Evolutionary conservation across 2,329 filamentous ascomycete species (phyloP).

Genomic region (Fonsecaea erecta): DNA sequence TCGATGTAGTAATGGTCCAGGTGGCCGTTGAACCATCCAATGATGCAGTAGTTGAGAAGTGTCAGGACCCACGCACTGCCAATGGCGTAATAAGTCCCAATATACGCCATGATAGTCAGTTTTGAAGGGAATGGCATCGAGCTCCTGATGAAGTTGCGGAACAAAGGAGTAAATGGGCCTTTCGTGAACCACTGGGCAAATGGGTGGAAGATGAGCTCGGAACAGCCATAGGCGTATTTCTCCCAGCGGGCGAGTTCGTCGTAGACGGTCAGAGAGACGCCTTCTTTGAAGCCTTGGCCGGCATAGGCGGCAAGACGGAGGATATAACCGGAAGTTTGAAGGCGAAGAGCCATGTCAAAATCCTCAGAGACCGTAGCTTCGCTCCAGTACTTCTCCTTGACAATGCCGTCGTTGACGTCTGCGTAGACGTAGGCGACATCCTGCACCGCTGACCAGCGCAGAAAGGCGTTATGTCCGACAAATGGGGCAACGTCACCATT

Average conservation of each 20-base stretch:
- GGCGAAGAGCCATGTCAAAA: slow-evolving; percentile 74
- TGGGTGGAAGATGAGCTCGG: slow-evolving; percentile 80
- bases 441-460: slow-evolving; percentile 70
- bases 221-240: slow-evolving; percentile 84
- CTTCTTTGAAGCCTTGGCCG: slow-evolving; percentile 73
- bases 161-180: slow-evolving; percentile 79
- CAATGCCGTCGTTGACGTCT: slow-evolving; percentile 52
- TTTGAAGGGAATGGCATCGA: slow-evolving; percentile 66
- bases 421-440: slow-evolving; percentile 59
- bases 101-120: slow-evolving; percentile 72
- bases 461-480: slow-evolving; percentile 76
- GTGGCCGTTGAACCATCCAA: slow-evolving; percentile 72
- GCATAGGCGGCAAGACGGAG: slow-evolving; percentile 73
- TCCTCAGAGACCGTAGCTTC: slow-evolving; percentile 77
- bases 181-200: slow-evolving; percentile 72
- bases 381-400: slow-evolving; percentile 71
- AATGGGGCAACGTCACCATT: slow-evolving; percentile 75
- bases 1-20: slow-evolving; percentile 71
- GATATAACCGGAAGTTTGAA: slow-evolving; percentile 70
- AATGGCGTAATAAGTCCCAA: slow-evolving; percentile 74
- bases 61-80: slow-evolving; percentile 70
- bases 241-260: slow-evolving; percentile 85
- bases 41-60: slow-evolving; percentile 70
- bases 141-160: slow-evolving; percentile 73
- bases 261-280: slow-evolving; percentile 81